Evolutionary conservation across 805 yeast genomes (phyloP).

Genomic region (Candida ipomoeae): DNA sequence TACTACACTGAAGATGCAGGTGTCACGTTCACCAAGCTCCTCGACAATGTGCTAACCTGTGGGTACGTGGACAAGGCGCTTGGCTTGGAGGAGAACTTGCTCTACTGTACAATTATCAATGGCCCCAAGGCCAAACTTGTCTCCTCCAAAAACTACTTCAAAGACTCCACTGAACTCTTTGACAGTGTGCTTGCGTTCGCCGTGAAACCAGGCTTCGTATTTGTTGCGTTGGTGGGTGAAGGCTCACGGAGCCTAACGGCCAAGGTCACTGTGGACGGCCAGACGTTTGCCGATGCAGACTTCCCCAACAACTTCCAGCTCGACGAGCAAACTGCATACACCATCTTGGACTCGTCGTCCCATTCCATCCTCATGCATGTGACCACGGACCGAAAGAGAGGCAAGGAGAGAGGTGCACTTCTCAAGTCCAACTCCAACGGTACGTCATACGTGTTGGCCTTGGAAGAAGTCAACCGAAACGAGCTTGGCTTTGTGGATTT

Average conservation of each 20-base stretch:
- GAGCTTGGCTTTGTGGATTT: conserved; percentile 76
- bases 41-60: conserved; percentile 56
- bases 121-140: conserved; percentile 31
- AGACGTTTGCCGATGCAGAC: conserved; percentile 66
- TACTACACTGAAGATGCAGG: conserved; percentile 70
- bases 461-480: conserved; percentile 73
- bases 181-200: conserved; percentile 71
- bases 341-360: conserved; percentile 69
- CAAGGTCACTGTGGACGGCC: conserved; percentile 75
- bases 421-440: conserved; percentile 91
- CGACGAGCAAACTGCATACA: conserved; percentile 57
- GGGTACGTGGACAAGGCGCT: conserved; percentile 60
- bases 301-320: conserved; percentile 66
- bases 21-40: conserved; percentile 49
- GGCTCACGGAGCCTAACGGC: conserved; percentile 49
- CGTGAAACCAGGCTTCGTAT: conserved; percentile 61
- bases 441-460: conserved; percentile 69
- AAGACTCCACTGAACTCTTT: conserved; percentile 38
- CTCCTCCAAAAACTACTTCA: conserved; percentile 54
- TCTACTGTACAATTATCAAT: conserved; percentile 58
- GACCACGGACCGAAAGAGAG: conserved; percentile 52
- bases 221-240: conserved; percentile 61
- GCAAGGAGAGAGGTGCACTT: conserved; percentile 68
- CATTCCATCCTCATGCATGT: conserved; percentile 79
- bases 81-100: conserved; percentile 41